Base-by-base conservation (phyloP, 164 flowering plant genomes). In the Tinospora cordifolia region DNA sequence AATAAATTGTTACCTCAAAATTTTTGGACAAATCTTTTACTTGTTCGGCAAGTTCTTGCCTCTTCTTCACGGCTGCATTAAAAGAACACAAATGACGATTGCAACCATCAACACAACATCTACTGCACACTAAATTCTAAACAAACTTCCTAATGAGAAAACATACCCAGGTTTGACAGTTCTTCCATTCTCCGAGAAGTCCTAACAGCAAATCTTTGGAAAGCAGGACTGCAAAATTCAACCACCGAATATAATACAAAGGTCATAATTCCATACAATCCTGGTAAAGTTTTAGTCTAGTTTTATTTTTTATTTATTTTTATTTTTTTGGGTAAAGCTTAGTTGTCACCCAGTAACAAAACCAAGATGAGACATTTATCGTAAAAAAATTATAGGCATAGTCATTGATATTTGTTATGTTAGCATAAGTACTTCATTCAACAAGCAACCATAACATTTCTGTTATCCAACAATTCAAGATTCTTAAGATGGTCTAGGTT, bases 161-260 rank as follows among this genome's bases (percentile, higher is more conserved):
- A 67, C 66, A 34, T 78, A 92, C 96, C 92, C 36, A 74, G 58
- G 6, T 2, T 71, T 22, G 89, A 78, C 2, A 84, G 10, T 30
- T 88, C 85, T 65, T 90, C 88, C 2, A 89, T 72, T 72, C 63
- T 83, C 81, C 72, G 85, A 30, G 92, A 85, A 63, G 96, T 92
- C 77, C 90, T 90, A 74, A 92, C 98, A 22, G 98, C 98, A 86
- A 92, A 92, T 69, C 96, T 86, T 77, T 90, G 98, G 74, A 92
- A 92, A 4, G 87, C 62, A 38, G 79, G 91, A 69, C 96, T 92
- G 85, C 10, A 54, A 70, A 49, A 21, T 24, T 7, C 30, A 67
- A 44, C 47, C 44, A 66, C 26, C 51, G 12, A 24, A 27, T 14
- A 24, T 24, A 60, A 60, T 8, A 60, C 24, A 8, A 7, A 60